These are phyloP conservation scores for Bipolaris oryzae DNA, from an alignment of 2,329 filamentous ascomycete genomes.

Conservation along the genomic window DNA sequence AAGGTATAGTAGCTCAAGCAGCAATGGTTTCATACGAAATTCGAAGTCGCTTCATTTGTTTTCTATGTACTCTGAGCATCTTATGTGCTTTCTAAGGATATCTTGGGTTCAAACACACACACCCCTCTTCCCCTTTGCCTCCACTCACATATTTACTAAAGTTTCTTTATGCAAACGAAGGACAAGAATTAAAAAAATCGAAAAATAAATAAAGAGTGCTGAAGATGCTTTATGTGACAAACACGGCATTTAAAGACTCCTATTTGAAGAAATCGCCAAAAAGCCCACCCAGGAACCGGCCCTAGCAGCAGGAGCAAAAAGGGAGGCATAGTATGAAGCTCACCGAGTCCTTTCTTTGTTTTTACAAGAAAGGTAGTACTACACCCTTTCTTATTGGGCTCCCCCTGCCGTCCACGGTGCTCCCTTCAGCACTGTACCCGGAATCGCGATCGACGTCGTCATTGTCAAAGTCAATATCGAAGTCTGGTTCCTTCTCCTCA, in stretches of 20 bases:
- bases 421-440: constrained; percentile 49
- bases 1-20: too few relatives aligned
- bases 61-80: too few relatives aligned
- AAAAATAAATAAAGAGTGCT: neutral
- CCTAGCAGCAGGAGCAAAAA: neutral
- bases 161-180: neutral
- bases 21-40: too few relatives aligned
- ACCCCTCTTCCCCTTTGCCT: neutral
- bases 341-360: neutral
- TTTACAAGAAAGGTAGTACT: constrained; percentile 38
- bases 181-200: neutral
- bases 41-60: too few relatives aligned
- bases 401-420: constrained; percentile 39
- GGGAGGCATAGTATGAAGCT: neutral
- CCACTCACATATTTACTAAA: neutral
- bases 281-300: neutral
- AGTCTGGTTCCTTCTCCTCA: constrained; percentile 63
- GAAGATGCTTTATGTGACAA: neutral
- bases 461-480: constrained; percentile 97
- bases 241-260: too few relatives aligned
- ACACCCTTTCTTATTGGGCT: constrained; percentile 47
- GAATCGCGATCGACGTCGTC: constrained; percentile 54
- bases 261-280: neutral
- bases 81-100: too few relatives aligned
- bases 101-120: neutral